Percentiles rank a stretch among this genome's conserved stretches.
These are phyloP conservation scores for Fraxinus excelsior DNA, from an alignment of 257 asterid species.

Conservation along the genomic window DNA sequence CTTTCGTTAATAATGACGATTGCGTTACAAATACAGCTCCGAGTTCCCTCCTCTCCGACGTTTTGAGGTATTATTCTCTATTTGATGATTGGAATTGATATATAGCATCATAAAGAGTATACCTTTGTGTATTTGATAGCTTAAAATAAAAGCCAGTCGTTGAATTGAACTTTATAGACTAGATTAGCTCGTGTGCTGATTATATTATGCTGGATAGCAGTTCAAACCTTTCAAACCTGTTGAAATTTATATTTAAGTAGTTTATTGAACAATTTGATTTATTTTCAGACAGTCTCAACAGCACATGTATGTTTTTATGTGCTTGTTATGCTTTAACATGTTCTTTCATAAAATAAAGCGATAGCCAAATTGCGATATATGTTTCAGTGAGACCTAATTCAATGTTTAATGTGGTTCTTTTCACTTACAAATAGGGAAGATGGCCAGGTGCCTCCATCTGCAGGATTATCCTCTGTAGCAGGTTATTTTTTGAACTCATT, in stretches of 20 bases:
- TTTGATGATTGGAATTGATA: neutral
- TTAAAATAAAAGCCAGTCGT: neutral
- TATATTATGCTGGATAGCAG: neutral
- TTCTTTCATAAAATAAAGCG: neutral
- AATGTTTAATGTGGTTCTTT: neutral
- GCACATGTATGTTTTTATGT: neutral
- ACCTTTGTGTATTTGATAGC: neutral
- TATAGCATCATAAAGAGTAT: neutral
- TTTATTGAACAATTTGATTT: neutral
- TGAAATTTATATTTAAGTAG: neutral
- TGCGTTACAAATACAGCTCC: slow-evolving; percentile 23
- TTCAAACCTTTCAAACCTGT: neutral
- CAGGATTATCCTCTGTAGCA: slow-evolving; percentile 53
- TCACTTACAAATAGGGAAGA: slow-evolving; percentile 45
- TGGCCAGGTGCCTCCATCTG: slow-evolving; percentile 48
- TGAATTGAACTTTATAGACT: neutral
- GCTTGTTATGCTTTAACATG: neutral
- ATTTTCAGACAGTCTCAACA: neutral
- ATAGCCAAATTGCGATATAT: no score
- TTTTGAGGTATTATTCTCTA: slow-evolving; percentile 42
- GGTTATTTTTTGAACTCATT: slow-evolving; percentile 44
- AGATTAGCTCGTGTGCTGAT: neutral
- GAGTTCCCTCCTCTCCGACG: slow-evolving; percentile 31
- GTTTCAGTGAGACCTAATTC: slow-evolving; percentile 1
- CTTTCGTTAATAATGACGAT: slow-evolving; percentile 18